These are phyloP conservation scores for Rhodomyrtus tomentosa DNA, from an alignment of 345 rosid species.

Conservation along the genomic window DNA sequence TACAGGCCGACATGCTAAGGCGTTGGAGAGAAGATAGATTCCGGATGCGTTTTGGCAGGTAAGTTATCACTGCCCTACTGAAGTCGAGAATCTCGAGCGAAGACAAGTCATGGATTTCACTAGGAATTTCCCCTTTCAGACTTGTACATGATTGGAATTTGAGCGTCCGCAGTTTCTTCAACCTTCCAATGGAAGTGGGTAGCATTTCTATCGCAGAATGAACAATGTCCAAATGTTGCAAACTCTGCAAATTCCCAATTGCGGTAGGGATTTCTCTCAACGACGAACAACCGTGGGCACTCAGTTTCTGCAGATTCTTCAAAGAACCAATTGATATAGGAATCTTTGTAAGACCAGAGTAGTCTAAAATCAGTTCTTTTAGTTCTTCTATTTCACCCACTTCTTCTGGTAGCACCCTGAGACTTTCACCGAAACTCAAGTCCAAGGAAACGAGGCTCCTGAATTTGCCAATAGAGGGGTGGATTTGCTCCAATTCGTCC, in stretches of 20 bases:
- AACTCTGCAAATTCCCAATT: neutral
- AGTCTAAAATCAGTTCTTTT: neutral
- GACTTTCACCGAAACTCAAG: rapidly evolving
- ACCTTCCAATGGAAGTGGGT: too few relatives aligned
- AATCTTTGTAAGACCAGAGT: rapidly evolving
- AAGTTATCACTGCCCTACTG: too few relatives aligned
- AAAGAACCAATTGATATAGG: neutral
- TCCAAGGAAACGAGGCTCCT: neutral
- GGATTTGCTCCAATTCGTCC: neutral
- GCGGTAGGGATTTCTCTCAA: neutral
- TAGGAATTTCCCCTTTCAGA: too few relatives aligned
- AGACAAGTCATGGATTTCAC: too few relatives aligned
- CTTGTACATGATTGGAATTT: too few relatives aligned
- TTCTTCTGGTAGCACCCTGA: neutral
- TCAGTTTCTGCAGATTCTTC: neutral
- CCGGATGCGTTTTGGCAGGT: too few relatives aligned
- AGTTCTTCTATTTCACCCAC: neutral
- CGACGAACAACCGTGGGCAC: rapidly evolving
- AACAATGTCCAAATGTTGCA: too few relatives aligned
- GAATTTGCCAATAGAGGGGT: neutral
- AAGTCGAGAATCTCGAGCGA: too few relatives aligned
- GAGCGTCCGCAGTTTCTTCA: too few relatives aligned
- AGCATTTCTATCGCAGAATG: too few relatives aligned
- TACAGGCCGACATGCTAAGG: neutral
- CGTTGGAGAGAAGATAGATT: too few relatives aligned